These are phyloP conservation scores for Ganoderma lucidum DNA, from an alignment of 1,284 basidiomycete species.

Conservation along the genomic window DNA sequence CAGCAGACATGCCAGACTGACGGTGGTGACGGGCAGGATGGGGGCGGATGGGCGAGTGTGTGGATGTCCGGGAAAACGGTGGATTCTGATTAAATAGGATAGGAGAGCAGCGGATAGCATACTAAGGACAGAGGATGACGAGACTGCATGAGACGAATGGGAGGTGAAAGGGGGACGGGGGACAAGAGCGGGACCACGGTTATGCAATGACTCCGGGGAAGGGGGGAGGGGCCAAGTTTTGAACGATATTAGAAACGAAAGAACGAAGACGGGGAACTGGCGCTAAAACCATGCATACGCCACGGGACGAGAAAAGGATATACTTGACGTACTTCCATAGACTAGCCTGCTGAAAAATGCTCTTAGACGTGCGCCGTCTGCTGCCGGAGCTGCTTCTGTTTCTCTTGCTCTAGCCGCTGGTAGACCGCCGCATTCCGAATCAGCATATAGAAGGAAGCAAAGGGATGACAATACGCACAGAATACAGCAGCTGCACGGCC, in stretches of 20 bases:
- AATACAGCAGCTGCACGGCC: slow-evolving; percentile 94
- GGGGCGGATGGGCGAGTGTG: neutral
- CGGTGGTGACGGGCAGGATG: neutral
- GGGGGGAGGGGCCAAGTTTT: neutral
- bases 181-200: neutral
- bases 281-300: slow-evolving; percentile 16
- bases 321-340: slow-evolving; percentile 6
- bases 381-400: slow-evolving; percentile 79
- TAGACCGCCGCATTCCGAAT: neutral
- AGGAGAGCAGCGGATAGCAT: slow-evolving; percentile 35
- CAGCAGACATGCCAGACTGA: slow-evolving; percentile 9
- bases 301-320: slow-evolving; percentile 3
- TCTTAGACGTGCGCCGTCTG: slow-evolving; percentile 28
- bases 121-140: slow-evolving; percentile 23
- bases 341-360: neutral
- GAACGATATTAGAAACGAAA: neutral
- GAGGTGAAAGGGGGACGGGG: neutral
- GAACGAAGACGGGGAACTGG: neutral
- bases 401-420: slow-evolving; percentile 90
- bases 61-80: neutral
- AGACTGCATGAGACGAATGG: neutral
- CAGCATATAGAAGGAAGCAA: neutral
- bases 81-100: slow-evolving; percentile 32
- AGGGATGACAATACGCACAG: slow-evolving; percentile 59
- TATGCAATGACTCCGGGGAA: neutral